Evolutionary conservation across 805 yeast species (phyloP), one percentile per base, ranked within the genome.

Genomic region (Nakazawaea molendinolei): DNA sequence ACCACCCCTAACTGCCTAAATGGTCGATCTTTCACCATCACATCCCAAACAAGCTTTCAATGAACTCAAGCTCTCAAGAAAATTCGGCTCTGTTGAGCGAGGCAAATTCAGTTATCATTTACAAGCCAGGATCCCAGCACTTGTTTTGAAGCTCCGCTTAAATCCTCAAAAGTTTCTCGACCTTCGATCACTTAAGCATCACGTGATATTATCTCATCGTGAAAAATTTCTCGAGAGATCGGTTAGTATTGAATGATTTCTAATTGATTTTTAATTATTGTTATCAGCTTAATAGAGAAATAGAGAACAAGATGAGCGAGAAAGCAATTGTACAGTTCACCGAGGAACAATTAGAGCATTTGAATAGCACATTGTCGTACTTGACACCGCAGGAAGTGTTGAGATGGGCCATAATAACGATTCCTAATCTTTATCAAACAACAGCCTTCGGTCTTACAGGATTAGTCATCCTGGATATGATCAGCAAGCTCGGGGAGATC

Each of bases 371-470:
- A 8, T 66, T 89, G 15, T 61, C 69, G n/a, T 52, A 61, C 6
- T 55, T 74, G 13, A 51, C 74, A 1, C 86, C 97, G 0, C 74
- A 76, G 45, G 85, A 86, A 40, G 76, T 90, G 39, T 60, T 90
- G 19, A 63, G 68, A 49, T 90, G 97, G 97, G 75, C 95, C 0
- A 60, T 81, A 12, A 56, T 73, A n/a, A 86, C 95, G 0, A 79
- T 89, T 50, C 95, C 95, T 3, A 67, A 76, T 27, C 63, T 90
- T 25, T 89, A 56, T 51, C 97, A 90, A 59, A 87, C 95, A 2
- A 86, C 97, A 0, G 97, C 97, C 1, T 87, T 90, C 60, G 97
- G 97, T 0, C 67, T 90, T 31, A 85, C 96, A 1, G 97, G 97
- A 0, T 60, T 90, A 41, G 95, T 83, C 21, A 89, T 90, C 9